Base-by-base conservation (phyloP, 129 eudicot genomes). In the Centrapalus pauciflorus region DNA sequence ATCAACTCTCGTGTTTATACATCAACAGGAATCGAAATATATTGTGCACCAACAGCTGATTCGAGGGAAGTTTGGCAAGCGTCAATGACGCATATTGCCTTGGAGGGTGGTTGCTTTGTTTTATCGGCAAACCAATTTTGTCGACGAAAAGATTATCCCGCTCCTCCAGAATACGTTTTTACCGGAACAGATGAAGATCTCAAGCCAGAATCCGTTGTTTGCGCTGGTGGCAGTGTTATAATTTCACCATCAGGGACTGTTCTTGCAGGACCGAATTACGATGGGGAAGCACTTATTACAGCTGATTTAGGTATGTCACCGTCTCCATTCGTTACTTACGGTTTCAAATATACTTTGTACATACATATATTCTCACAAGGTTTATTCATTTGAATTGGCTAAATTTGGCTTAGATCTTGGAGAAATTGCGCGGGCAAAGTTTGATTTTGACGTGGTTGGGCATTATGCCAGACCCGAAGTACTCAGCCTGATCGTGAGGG, bases 21-120 rank as follows among this genome's bases (percentile, higher is more conserved):
- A 19, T 61, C 38, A 32, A 57, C 59, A 89, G 99, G 99, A 73
- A 80, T 93, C 55, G 99, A 93, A 75, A 88, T 93, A 82, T 93
- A 93, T 51, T 93, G 99, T 80, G 99, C 96, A 21, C 96, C 99
- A 17, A 93, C 99, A 5, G 99, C 99, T 57, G 99, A 93, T 86
- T 73, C 99, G 2, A 84, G 99, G 70, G 92, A 82, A n/a, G 69
- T 89, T 9, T 93, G 99, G 99, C 99, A 93, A 74, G 96, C 99
- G 59, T 88, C 99, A 60, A 84, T 93, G 96, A 89, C 92, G 23
- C 99, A 93, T 75, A 93, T 93, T 51, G 99, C 99, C 23, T 83
- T 93, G 29, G 99, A 93, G 78, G 99, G 99, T 23, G 99, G 99
- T 20, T 93, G 99, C 49, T 93, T 93, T 66, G 95, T 93, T 30